Evolutionary conservation across 2,329 filamentous ascomycete species (phyloP), one percentile per base, ranked within the genome.

Genomic region (Leptodontidium sp.): DNA sequence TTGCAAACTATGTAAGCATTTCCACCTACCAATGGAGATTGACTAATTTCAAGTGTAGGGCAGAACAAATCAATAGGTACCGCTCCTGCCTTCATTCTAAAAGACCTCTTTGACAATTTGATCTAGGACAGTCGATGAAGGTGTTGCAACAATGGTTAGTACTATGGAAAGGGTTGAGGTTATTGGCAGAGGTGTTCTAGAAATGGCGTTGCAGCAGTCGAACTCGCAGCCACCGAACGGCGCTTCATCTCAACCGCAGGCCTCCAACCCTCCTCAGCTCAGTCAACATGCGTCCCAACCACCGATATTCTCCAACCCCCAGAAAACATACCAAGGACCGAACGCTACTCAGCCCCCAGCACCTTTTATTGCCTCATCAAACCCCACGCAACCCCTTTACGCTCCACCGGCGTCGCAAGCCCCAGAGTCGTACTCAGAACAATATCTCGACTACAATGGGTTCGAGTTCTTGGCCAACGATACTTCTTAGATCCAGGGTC

Each of bases 151-250:
- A 64, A 72, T 72, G 58, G 24, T 40, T 50, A 43, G 53, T 57
- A 70, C 45, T 66, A 68, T 72, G 26, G 64, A 68, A 35, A 72
- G 68, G 49, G 68, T 72, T 21, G 53, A 70, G 61, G 52, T 65
- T 58, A 49, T 72, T 70, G 64, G 68, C 59, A 68, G 61, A 64
- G 53, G 59, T 35, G 66, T 70, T 65, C 29, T 72, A 5, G 49
- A 68, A 62, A 58, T 67, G 55, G 68, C 66, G 17, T 61, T 72
- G 38, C 43, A 71, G 47, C 21, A 61, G 35, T 65, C 50, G 35
- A 67, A 67, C 45, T 32, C 29, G 29, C 29, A 32, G 47, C 32
- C 64, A 21, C 65, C 50, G 35, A 67, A 67, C 45, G 35, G 63
- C 17, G 14, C 65, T 55, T 62, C 53, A 62, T 68, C 38, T 64